Percentiles rank a stretch among this genome's conserved stretches.
phyloP scores from a whole-genome alignment of 2,329 filamentous ascomycete genomes.

The Venturia aucupariae region DNA sequence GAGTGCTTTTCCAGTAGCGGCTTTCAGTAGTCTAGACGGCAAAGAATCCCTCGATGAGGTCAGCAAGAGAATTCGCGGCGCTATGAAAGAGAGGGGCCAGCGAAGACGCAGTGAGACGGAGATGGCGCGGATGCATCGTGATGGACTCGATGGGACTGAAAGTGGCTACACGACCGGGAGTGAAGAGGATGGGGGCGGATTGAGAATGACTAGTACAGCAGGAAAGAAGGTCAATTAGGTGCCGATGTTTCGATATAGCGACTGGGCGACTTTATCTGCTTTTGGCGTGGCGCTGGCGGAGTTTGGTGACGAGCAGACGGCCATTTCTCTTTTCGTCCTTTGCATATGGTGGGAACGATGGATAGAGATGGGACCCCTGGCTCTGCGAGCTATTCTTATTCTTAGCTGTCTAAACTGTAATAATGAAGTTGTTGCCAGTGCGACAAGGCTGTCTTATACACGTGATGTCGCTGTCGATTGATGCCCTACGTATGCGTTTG shows the following conservation, averaged over 20 bases:
- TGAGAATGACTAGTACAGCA: constrained; percentile 12
- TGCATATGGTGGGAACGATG: background rate
- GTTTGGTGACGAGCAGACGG: background rate
- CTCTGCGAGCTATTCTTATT: background rate
- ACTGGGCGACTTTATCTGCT: background rate
- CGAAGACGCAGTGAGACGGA: constrained; percentile 41
- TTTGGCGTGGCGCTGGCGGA: background rate
- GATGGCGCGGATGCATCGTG: background rate
- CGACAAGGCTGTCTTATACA: background rate
- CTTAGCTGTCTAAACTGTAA: background rate
- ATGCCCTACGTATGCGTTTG: too few species aligned
- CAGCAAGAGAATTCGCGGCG: constrained; percentile 70
- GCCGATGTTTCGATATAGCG: background rate
- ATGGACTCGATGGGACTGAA: constrained; percentile 5
- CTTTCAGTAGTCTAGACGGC: constrained; percentile 58
- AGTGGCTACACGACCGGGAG: constrained; percentile 12
- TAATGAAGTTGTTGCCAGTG: background rate
- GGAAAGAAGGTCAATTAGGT: background rate
- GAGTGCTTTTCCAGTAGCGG: constrained; percentile 55
- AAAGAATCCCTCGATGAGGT: constrained; percentile 73
- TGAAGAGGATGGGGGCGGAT: constrained; percentile 10
- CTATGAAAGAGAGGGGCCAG: constrained; percentile 71
- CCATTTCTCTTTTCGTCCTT: background rate
- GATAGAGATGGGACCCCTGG: background rate
- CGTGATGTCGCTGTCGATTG: background rate